Base-by-base conservation (phyloP, 2,329 filamentous ascomycete species). In the Ambrosiella cleistominuta region DNA sequence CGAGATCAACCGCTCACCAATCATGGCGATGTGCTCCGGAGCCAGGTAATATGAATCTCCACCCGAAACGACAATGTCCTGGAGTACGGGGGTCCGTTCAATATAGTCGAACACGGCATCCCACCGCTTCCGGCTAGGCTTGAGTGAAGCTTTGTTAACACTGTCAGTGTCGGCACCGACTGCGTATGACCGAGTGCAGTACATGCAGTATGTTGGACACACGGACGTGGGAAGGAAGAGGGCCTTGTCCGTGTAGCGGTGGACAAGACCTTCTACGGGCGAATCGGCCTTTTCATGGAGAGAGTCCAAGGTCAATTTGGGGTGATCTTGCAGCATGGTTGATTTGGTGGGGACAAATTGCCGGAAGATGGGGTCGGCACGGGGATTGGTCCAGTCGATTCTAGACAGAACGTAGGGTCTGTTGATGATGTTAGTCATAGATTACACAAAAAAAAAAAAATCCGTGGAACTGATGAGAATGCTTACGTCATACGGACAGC, bases 191-290 rank as follows among this genome's bases (percentile, higher is more conserved):
- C 80, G 74, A 1, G 80, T 83, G 66, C 81, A 83, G 64, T 75
- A 83, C 55, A 73, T 70, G 67, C 81, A 83, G 65, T 82, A 82
- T 0, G 80, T 77, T 0, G 80, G 80, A 63, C 80, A 84, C 13
- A 80, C 75, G 1, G 76, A 79, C 0, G 74, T 76, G 11, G 78
- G 74, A 37, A 83, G 68, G 57, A 84, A 81, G 5, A 84, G 66
- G 1, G 76, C 80, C 66, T 80, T 82, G 60, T 82, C 79, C 0
- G 75, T 75, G 64, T 85, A 84, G n/a, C 80, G 72, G 65, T 83
- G 80, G 1, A 83, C 78, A 2, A 83, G 66, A 0, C 78, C 79
- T 13, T 71, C 68, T 1, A 81, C 77, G 0, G 77, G 76, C 6
- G 74, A 77, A 62, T 83, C 78, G 2, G 68, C 67, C 36, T 70